Conservation (phyloP, 1,284 basidiomycete genomes). For the Ustilago bromivora region DNA sequence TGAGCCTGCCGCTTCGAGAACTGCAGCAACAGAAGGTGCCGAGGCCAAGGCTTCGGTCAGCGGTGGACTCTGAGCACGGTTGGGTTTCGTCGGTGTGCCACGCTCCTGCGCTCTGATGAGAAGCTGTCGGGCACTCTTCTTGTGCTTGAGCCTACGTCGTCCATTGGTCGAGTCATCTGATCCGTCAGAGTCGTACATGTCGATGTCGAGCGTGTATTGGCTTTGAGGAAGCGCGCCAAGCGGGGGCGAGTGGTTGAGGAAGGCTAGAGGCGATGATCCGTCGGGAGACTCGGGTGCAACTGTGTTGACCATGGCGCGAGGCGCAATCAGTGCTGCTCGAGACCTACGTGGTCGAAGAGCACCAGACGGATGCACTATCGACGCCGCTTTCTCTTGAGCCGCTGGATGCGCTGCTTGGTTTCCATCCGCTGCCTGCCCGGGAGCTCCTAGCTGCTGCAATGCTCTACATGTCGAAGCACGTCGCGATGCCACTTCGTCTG, state of each 20-base stretch:
- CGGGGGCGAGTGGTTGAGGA: conserved; percentile 20
- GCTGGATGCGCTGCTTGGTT: background rate
- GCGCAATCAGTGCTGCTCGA: conserved; percentile 21
- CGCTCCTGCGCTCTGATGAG: conserved; percentile 60
- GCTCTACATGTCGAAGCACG: conserved; percentile 15
- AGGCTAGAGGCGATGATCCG: conserved; percentile 4
- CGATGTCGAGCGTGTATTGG: conserved; percentile 38
- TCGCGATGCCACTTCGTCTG: background rate
- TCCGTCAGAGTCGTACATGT: conserved; percentile 46
- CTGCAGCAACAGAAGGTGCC: conserved; percentile 36
- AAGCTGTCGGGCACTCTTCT: conserved; percentile 58
- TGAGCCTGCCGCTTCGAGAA: conserved; percentile 32
- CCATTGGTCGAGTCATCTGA: conserved; percentile 29
- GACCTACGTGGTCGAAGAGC: conserved; percentile 20
- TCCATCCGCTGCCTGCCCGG: conserved; percentile 11
- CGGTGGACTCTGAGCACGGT: conserved; percentile 54
- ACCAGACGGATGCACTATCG: conserved; percentile 2
- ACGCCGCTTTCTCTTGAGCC: background rate
- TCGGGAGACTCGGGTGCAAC: conserved; percentile 23
- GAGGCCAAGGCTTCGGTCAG: conserved; percentile 41
- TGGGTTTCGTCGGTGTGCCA: conserved; percentile 59
- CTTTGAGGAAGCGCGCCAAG: conserved; percentile 9
- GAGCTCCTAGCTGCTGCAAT: conserved; percentile 25
- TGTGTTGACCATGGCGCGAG: conserved; percentile 31
- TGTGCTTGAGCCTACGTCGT: conserved; percentile 31